Conservation (phyloP, 2,329 filamentous ascomycete species). For the Xylariaceae sp. region DNA sequence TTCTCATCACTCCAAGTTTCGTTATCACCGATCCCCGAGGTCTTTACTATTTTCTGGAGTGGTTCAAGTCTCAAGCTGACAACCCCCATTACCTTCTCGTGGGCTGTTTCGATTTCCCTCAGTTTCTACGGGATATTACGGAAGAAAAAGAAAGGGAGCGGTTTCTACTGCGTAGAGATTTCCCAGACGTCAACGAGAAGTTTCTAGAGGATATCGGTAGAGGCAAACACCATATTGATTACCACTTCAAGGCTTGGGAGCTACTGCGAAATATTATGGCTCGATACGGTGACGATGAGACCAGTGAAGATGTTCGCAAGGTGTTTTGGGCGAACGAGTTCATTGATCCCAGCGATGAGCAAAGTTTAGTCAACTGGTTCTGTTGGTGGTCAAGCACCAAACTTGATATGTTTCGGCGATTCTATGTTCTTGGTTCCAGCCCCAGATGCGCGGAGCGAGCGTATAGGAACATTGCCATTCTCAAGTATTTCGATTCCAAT, state of each 20-base stretch:
- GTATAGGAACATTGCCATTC: constrained; percentile 34
- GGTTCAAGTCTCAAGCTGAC: constrained; percentile 32
- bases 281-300: constrained; percentile 32
- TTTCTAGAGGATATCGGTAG: constrained; percentile 16
- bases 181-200: constrained; percentile 15
- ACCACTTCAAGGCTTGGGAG: constrained; percentile 22
- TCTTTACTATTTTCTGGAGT: constrained; percentile 39
- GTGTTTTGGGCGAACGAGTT: constrained; percentile 45
- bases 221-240: constrained; percentile 19
- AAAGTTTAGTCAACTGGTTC: constrained; percentile 63
- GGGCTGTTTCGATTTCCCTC: constrained; percentile 34
- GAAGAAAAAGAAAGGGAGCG: constrained; percentile 32
- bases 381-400: constrained; percentile 54
- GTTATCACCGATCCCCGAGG: constrained; percentile 43
- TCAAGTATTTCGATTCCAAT: constrained; percentile 36
- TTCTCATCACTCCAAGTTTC: constrained; percentile 52
- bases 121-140: constrained; percentile 36
- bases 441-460: constrained; percentile 24
- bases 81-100: constrained; percentile 34
- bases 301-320: constrained; percentile 31
- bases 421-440: constrained; percentile 53
- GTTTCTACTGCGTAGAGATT: constrained; percentile 10
- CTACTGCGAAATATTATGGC: constrained; percentile 29
- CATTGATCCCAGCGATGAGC: constrained; percentile 59
- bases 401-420: constrained; percentile 51